Base-by-base conservation (phyloP, 2,329 filamentous ascomycete species). In the Escovopsis sp. region DNA sequence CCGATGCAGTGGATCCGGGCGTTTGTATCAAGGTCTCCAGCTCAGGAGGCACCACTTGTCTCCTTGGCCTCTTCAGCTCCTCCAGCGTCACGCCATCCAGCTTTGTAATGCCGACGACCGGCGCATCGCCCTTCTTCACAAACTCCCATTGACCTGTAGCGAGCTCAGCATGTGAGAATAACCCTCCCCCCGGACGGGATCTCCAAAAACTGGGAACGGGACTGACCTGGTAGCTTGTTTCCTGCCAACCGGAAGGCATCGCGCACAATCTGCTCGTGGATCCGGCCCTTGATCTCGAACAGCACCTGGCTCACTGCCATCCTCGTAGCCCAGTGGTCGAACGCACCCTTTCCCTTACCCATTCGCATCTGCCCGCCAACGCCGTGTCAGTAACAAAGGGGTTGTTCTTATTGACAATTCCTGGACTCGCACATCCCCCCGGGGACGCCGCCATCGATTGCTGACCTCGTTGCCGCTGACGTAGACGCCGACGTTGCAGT, bases 281-380 rank as follows among this genome's bases (percentile, higher is more conserved):
- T 59, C 53, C 87, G 77, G 38, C 91, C 91, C 63, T 86, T 87
- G 51, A 98, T 66, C 65, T 98, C 91, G 52, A 98, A 93, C 18
- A 95, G 69, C 39, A 98, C 77, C 61, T 91, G 85, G 64, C 84
- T 94, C 41, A 96, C 85, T 8, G 86, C 79, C 51, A 96, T 80
- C 62, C 89, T 79, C 19, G 83, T 77, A 4, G 89, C 87, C 91
- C 91, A 98, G 59, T 94, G 85, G 60, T 98, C 91, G 59, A 98
- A 96, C 48, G 81, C 84, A 53, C 91, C 91, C 62, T 98, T 98
- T 65, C 91, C 91, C 66, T 96, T 98, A 61, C 91, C 91, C 93
- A 98, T 98, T 75, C 91, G 82, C 61, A 86, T 82, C 77, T 81
- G 50, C 6, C 38, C 42, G 43, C 33, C 8, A 40, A 39, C 39